phyloP scores from a whole-genome alignment of 2,329 filamentous ascomycete genomes.

The Massarina eburnea region DNA sequence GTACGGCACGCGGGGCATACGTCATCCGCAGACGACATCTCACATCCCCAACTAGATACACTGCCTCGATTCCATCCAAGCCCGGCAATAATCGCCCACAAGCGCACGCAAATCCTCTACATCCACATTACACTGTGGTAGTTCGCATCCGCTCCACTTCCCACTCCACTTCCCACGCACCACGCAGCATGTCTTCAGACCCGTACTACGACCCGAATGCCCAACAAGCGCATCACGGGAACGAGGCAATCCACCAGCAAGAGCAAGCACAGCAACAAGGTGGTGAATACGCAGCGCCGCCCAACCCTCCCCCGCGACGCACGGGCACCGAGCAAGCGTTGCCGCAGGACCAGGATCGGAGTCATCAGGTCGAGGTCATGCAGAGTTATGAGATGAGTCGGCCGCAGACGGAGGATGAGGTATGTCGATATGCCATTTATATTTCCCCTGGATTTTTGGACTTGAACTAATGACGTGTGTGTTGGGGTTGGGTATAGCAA shows the following conservation, averaged over 20 bases:
- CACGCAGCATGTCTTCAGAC: no score
- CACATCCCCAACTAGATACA: neutral
- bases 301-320: constrained; percentile 31
- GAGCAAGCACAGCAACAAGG: neutral
- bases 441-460: neutral
- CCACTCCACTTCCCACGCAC: no score
- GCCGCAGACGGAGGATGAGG: constrained; percentile 41
- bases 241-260: neutral
- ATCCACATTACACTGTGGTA: no score
- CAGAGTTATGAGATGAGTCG: constrained; percentile 41
- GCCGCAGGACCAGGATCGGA: constrained; percentile 44
- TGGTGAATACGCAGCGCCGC: constrained; percentile 13
- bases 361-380: constrained; percentile 47
- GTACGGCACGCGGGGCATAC: neutral
- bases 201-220: no score
- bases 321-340: constrained; percentile 42
- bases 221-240: no score
- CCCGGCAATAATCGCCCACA: neutral
- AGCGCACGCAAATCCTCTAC: no score
- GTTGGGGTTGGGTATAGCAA: constrained; percentile 5
- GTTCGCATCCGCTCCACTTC: no score
- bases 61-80: neutral
- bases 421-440: neutral
- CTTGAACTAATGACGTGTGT: neutral
- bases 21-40: neutral